These are phyloP conservation scores for Lipomyces spencermartinsiae DNA, from an alignment of 805 yeast species.

Conservation along the genomic window DNA sequence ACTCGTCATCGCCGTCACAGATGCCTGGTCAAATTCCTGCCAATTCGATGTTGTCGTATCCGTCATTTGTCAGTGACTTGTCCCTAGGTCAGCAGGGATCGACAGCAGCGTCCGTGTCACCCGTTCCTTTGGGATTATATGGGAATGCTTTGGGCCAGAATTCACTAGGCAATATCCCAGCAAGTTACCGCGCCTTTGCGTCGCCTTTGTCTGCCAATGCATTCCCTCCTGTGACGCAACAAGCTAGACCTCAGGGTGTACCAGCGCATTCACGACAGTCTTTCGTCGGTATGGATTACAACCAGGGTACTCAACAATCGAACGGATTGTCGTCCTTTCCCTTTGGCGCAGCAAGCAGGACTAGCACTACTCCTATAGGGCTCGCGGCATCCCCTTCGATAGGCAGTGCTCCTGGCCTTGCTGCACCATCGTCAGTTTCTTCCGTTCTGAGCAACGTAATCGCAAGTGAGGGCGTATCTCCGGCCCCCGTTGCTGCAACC, in stretches of 20 bases:
- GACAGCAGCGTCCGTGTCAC: neutral
- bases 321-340: slow-evolving; percentile 18
- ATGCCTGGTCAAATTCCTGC: slow-evolving; percentile 3
- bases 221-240: slow-evolving; percentile 14
- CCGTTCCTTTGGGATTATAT: slow-evolving; percentile 10
- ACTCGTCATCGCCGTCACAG: slow-evolving; percentile 9
- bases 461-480: neutral
- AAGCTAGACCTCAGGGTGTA: slow-evolving; percentile 12
- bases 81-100: slow-evolving; percentile 4
- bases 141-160: slow-evolving; percentile 6
- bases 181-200: slow-evolving; percentile 21
- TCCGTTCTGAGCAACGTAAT: neutral
- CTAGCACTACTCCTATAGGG: slow-evolving; percentile 17
- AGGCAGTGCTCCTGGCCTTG: slow-evolving; percentile 7
- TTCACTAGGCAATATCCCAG: neutral
- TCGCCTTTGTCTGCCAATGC: slow-evolving; percentile 23
- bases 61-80: slow-evolving; percentile 16
- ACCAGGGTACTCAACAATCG: neutral
- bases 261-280: slow-evolving; percentile 13
- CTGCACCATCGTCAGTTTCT: slow-evolving; percentile 7
- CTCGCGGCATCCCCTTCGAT: slow-evolving; percentile 5
- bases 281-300: slow-evolving; percentile 19
- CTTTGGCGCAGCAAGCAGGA: slow-evolving; percentile 16
- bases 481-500: slow-evolving; percentile 14
- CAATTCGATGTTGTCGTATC: neutral